phyloP scores from a whole-genome alignment of 495 filamentous ascomycete species.

The Talaromyces thailandensis region DNA sequence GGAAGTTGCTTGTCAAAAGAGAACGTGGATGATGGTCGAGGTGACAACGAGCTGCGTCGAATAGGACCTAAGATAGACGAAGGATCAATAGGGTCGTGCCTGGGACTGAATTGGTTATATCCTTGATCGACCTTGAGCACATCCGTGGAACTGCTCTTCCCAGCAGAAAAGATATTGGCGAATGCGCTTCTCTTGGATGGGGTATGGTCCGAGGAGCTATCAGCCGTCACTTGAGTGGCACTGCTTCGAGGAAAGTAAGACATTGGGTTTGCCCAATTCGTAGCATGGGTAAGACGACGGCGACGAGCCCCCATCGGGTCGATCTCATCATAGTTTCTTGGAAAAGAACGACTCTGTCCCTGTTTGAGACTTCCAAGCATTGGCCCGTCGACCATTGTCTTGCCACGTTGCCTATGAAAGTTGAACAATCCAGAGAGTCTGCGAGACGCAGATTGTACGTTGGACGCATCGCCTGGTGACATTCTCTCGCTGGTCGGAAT shows the following conservation, averaged over 20 bases:
- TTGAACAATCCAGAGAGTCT: slow-evolving; percentile 53
- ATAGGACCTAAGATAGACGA: slow-evolving; percentile 43
- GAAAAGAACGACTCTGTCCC: slow-evolving; percentile 76
- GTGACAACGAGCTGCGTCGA: slow-evolving; percentile 55
- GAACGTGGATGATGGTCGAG: slow-evolving; percentile 68
- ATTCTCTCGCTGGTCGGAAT: slow-evolving; percentile 10
- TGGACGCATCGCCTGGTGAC: slow-evolving; percentile 32
- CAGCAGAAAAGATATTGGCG: slow-evolving; percentile 36
- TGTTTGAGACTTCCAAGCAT: slow-evolving; percentile 65
- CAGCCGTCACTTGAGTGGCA: slow-evolving; percentile 27
- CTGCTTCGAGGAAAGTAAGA: slow-evolving; percentile 43
- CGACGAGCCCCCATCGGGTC: slow-evolving; percentile 60
- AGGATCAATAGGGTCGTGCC: slow-evolving; percentile 49
- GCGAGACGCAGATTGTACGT: slow-evolving; percentile 34
- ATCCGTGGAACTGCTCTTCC: slow-evolving; percentile 29
- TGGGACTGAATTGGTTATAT: slow-evolving; percentile 56
- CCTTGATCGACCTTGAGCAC: slow-evolving; percentile 35
- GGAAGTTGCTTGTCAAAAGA: slow-evolving; percentile 65
- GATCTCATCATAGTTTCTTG: slow-evolving; percentile 56
- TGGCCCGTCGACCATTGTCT: slow-evolving; percentile 58
- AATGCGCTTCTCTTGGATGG: slow-evolving; percentile 35
- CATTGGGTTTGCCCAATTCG: slow-evolving; percentile 52
- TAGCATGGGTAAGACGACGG: slow-evolving; percentile 53
- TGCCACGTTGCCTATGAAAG: slow-evolving; percentile 64
- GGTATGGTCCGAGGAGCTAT: slow-evolving; percentile 36